phyloP scores from a whole-genome alignment of 1,284 basidiomycete species.

The Microbotryum intermedium region DNA sequence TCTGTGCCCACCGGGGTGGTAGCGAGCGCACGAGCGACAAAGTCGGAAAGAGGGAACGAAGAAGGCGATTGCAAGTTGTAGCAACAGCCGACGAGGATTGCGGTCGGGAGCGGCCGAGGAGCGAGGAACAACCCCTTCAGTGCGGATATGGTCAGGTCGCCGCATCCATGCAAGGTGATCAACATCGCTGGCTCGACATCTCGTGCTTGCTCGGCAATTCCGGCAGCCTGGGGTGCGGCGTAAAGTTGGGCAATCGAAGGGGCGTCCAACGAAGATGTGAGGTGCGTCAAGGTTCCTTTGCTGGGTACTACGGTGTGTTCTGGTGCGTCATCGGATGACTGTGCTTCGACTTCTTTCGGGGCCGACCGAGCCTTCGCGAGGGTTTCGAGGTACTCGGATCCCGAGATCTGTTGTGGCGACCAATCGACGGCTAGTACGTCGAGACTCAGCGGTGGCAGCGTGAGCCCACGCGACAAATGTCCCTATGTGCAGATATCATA shows the following conservation, averaged over 20 bases:
- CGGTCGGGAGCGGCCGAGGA: not conserved
- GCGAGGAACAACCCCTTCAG: constrained; percentile 13
- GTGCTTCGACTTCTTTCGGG: not conserved
- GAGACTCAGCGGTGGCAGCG: constrained; percentile 13
- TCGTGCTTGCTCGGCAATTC: not conserved
- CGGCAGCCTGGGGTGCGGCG: not conserved
- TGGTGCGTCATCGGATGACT: not conserved
- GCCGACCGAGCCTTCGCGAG: not conserved
- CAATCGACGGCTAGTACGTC: constrained; percentile 30
- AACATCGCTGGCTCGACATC: constrained; percentile 8
- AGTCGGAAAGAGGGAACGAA: constrained; percentile 12
- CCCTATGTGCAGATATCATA: constrained; percentile 5
- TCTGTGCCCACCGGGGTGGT: not conserved
- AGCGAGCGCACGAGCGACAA: not conserved
- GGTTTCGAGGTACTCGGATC: constrained; percentile 22
- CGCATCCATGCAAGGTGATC: constrained; percentile 27
- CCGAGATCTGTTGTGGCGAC: constrained; percentile 16
- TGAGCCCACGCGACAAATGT: constrained; percentile 24
- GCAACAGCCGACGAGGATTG: constrained; percentile 26
- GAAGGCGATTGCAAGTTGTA: constrained; percentile 25
- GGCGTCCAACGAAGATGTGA: constrained; percentile 18
- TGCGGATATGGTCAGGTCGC: constrained; percentile 22
- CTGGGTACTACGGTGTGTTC: not conserved
- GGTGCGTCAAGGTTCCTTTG: constrained; percentile 13
- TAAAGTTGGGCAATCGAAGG: not conserved